Percentiles rank a stretch among this genome's conserved stretches.
Conservation (phyloP, 1,284 basidiomycete species). For the Trichosporon sp. region DNA sequence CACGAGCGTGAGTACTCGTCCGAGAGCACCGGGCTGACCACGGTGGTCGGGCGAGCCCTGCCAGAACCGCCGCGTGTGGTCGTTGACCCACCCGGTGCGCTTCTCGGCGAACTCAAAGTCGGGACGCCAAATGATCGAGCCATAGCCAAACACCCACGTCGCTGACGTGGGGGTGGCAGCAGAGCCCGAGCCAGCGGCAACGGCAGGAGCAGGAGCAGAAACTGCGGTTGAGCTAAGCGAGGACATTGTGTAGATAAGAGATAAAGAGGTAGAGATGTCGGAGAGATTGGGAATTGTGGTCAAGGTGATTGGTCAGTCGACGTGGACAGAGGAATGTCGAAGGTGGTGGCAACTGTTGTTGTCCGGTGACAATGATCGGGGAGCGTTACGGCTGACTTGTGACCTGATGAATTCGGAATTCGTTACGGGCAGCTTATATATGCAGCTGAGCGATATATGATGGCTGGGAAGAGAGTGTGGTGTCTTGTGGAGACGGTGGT, state of each 20-base stretch:
- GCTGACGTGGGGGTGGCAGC: not conserved
- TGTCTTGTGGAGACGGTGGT: slow-evolving; percentile 12
- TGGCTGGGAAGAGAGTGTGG: slow-evolving; percentile 4
- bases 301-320: not conserved
- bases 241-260: slow-evolving; percentile 13
- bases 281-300: not conserved
- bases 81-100: slow-evolving; percentile 59
- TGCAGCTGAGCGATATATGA: not conserved
- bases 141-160: slow-evolving; percentile 32
- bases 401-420: slow-evolving; percentile 13
- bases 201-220: not conserved
- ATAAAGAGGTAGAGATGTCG: not conserved
- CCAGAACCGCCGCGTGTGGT: slow-evolving; percentile 53
- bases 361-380: not conserved
- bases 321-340: not conserved
- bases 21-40: slow-evolving; percentile 49
- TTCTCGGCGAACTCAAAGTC: slow-evolving; percentile 29
- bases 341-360: not conserved
- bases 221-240: not conserved
- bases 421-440: slow-evolving; percentile 11
- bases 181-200: not conserved
- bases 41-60: slow-evolving; percentile 56
- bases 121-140: slow-evolving; percentile 33
- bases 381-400: slow-evolving; percentile 9
- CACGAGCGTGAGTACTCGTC: slow-evolving; percentile 53